These are phyloP conservation scores for Monosporozyma yasuniensis DNA, from an alignment of 805 yeast species.

Conservation along the genomic window DNA sequence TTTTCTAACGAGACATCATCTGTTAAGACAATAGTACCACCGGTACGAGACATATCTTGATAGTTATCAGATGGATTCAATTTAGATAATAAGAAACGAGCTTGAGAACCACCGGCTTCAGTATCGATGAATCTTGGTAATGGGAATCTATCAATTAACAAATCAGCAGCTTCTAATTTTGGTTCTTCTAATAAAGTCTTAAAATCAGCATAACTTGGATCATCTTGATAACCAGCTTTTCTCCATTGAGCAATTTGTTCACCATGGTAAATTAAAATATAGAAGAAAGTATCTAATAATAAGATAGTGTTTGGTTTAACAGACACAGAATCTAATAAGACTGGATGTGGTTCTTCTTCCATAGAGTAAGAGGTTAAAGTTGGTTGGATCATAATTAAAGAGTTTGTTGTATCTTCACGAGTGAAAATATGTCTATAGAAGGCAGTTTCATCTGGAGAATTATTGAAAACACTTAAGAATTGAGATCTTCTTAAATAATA, in stretches of 20 bases:
- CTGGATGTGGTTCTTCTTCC: conserved; percentile 84
- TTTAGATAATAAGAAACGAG: conserved; percentile 89
- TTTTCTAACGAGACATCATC: conserved; percentile 94
- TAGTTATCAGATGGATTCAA: conserved; percentile 89
- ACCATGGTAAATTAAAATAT: conserved; percentile 91
- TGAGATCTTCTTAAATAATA: conserved; percentile 94
- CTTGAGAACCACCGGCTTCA: conserved; percentile 98
- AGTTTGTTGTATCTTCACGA: conserved; percentile 86
- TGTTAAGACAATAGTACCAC: conserved; percentile 77
- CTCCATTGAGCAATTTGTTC: conserved; percentile 94
- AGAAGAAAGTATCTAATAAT: conserved; percentile 92
- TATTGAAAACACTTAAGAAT: conserved; percentile 90
- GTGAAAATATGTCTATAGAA: conserved; percentile 88
- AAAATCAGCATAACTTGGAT: conserved; percentile 81
- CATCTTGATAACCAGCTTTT: conserved; percentile 87
- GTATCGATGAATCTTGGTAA: conserved; percentile 95
- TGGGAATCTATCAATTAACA: conserved; percentile 91
- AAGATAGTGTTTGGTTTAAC: conserved; percentile 81
- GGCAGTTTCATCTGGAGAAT: conserved; percentile 98
- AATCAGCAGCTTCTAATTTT: conserved; percentile 81
- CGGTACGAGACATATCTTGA: conserved; percentile 42
- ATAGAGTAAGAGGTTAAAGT: conserved; percentile 80
- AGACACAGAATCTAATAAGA: conserved; percentile 85
- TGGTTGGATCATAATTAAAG: conserved; percentile 96
- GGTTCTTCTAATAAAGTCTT: conserved; percentile 82